Percentiles rank a stretch among this genome's conserved stretches.
These are phyloP conservation scores for Blastocystis sp. DNA, from an alignment of 352 stramenopile genomes.

Conservation along the genomic window DNA sequence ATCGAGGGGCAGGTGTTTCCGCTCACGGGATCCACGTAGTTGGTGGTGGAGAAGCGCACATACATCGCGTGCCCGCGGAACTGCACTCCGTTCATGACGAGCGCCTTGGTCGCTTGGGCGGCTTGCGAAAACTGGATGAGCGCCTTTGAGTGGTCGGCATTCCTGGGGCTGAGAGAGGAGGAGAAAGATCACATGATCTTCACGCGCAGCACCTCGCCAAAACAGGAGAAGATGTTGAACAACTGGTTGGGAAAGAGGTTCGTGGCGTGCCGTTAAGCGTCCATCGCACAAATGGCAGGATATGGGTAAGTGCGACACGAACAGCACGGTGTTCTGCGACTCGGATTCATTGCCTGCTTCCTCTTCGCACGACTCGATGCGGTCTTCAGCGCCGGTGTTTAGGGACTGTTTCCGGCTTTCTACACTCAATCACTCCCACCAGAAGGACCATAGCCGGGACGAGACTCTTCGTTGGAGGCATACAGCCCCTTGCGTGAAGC, in stretches of 20 bases:
- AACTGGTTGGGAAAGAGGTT: slow-evolving; percentile 67
- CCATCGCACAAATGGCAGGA: not conserved
- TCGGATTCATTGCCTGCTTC: not conserved
- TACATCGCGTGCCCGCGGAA: slow-evolving; percentile 42
- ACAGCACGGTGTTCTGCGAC: slow-evolving; percentile 46
- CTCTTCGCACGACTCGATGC: not conserved
- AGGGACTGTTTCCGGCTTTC: slow-evolving; percentile 57
- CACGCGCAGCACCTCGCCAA: slow-evolving; percentile 61
- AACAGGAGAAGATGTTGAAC: slow-evolving; percentile 70
- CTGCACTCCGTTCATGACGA: slow-evolving; percentile 54
- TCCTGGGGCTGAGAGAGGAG: not conserved
- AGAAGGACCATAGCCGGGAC: not conserved
- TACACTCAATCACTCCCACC: not conserved
- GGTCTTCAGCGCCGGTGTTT: slow-evolving; percentile 7
- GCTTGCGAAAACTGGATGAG: slow-evolving; percentile 45
- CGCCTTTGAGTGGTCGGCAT: slow-evolving; percentile 53
- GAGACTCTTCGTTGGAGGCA: not conserved
- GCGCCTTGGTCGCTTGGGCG: slow-evolving; percentile 56
- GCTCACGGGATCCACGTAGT: slow-evolving; percentile 49
- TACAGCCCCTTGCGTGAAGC: not conserved
- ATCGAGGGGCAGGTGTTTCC: slow-evolving; percentile 58
- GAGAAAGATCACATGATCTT: slow-evolving; percentile 54
- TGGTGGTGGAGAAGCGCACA: slow-evolving; percentile 60
- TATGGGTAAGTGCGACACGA: slow-evolving; percentile 63
- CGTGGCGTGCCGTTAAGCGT: slow-evolving; percentile 2